phyloP scores from a whole-genome alignment of 441 rosid genomes.

The Eutrema salsugineum region DNA sequence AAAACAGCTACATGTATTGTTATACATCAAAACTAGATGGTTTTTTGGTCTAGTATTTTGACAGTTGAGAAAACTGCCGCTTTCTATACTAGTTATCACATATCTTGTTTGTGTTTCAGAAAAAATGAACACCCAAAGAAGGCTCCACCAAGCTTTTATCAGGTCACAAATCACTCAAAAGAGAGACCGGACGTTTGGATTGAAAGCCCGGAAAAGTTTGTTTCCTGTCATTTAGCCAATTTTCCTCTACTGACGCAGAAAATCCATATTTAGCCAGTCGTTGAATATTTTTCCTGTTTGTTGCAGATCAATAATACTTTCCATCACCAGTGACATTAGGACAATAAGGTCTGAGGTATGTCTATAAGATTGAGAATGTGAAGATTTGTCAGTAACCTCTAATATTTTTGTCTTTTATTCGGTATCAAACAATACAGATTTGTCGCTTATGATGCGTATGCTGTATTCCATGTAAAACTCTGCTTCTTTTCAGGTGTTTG shows the following conservation, averaged over 20 bases:
- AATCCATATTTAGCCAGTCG: not conserved
- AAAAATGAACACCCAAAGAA: conserved; percentile 86
- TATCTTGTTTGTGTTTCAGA: conserved; percentile 39
- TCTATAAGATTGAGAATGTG: conserved; percentile 14
- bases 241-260: conserved; percentile 1
- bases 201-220: conserved; percentile 95
- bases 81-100: not conserved
- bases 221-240: conserved; percentile 11
- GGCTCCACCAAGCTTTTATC: conserved; percentile 83
- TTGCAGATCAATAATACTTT: conserved; percentile 82
- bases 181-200: conserved; percentile 99
- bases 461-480: conserved; percentile 6
- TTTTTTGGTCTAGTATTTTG: not conserved
- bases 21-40: not conserved
- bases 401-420: conserved; percentile 6
- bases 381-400: not conserved
- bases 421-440: not conserved
- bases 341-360: conserved; percentile 95
- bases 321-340: conserved; percentile 94
- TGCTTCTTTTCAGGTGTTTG: conserved; percentile 63
- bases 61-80: not conserved
- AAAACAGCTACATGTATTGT: not conserved
- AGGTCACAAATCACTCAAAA: conserved; percentile 81
- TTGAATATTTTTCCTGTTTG: not conserved
- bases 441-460: not conserved